A percentile compares a stretch with the other conserved stretches of the same genome.
phyloP scores from a whole-genome alignment of 805 yeast genomes.

The Cyberlindnera euphorbiiphila region DNA sequence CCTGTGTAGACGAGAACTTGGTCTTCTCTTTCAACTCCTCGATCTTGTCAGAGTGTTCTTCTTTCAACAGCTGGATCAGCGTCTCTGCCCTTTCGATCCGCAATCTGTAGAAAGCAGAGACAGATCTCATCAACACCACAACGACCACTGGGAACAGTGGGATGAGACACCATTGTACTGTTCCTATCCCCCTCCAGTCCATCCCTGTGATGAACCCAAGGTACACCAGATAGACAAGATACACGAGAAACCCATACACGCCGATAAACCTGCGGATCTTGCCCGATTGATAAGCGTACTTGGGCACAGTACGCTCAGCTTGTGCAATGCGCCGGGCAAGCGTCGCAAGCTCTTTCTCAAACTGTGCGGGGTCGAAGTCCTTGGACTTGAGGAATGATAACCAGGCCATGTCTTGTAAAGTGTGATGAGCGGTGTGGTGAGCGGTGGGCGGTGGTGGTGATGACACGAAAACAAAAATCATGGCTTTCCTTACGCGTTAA shows the following conservation, averaged over 20 bases:
- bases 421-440: neutral
- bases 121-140: neutral
- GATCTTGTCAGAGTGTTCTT: constrained; percentile 49
- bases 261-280: constrained; percentile 5
- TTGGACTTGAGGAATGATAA: constrained; percentile 27
- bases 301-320: constrained; percentile 27
- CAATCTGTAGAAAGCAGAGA: constrained; percentile 4
- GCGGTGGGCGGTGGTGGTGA: too few relatives aligned
- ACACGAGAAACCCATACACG: constrained; percentile 14
- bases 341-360: constrained; percentile 39
- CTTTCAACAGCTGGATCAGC: constrained; percentile 33
- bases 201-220: constrained; percentile 3
- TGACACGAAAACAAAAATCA: too few relatives aligned
- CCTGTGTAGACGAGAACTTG: constrained; percentile 70
- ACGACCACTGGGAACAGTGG: constrained; percentile 8
- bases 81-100: constrained; percentile 11
- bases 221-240: constrained; percentile 1
- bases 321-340: constrained; percentile 35
- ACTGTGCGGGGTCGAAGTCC: constrained; percentile 39
- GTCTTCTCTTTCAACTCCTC: constrained; percentile 69
- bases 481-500: neutral
- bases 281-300: constrained; percentile 10
- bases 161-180: constrained; percentile 1
- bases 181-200: neutral
- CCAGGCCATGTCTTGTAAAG: constrained; percentile 19